Evolutionary conservation across 768 basidiomycete species (phyloP).

Genomic region (Leccinum broughii): DNA sequence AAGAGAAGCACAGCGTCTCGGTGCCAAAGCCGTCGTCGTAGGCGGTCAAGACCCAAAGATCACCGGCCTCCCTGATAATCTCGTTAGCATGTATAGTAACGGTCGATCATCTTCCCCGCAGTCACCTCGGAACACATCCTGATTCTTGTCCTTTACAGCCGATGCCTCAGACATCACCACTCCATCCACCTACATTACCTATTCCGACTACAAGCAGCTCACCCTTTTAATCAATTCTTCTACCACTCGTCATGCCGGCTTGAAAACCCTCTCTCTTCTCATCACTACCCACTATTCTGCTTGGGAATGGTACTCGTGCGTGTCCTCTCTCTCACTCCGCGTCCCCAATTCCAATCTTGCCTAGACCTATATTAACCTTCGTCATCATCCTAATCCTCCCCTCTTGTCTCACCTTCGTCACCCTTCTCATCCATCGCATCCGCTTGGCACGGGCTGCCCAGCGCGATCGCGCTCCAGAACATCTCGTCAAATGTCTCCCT

Average conservation of each 20-base stretch:
- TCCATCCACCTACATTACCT: constrained; percentile 86
- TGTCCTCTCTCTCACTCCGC: constrained; percentile 4
- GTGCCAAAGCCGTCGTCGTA: constrained; percentile 89
- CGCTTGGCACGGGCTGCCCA: constrained; percentile 80
- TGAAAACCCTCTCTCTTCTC: constrained; percentile 72
- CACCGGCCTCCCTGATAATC: constrained; percentile 67
- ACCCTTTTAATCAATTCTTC: constrained; percentile 67
- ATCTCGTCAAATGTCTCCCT: constrained; percentile 73
- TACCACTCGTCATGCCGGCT: constrained; percentile 77
- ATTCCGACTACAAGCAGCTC: constrained; percentile 74
- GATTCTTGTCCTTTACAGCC: constrained; percentile 41
- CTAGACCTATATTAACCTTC: constrained; percentile 82
- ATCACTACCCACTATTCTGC: constrained; percentile 79
- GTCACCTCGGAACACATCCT: constrained; percentile 8
- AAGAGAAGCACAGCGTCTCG: constrained; percentile 64
- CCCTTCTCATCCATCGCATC: constrained; percentile 85
- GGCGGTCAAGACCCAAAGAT: constrained; percentile 75
- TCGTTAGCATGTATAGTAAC: constrained; percentile 92
- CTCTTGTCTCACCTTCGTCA: constrained; percentile 83
- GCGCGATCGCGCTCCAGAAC: constrained; percentile 82
- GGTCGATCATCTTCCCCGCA: constrained; percentile 53
- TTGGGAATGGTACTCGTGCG: constrained; percentile 93
- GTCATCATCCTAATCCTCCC: constrained; percentile 88
- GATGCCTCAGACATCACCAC: constrained; percentile 85
- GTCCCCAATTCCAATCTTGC: constrained; percentile 11